phyloP scores from a whole-genome alignment of 139 green algal genomes.

The Chlorella vulgaris region DNA sequence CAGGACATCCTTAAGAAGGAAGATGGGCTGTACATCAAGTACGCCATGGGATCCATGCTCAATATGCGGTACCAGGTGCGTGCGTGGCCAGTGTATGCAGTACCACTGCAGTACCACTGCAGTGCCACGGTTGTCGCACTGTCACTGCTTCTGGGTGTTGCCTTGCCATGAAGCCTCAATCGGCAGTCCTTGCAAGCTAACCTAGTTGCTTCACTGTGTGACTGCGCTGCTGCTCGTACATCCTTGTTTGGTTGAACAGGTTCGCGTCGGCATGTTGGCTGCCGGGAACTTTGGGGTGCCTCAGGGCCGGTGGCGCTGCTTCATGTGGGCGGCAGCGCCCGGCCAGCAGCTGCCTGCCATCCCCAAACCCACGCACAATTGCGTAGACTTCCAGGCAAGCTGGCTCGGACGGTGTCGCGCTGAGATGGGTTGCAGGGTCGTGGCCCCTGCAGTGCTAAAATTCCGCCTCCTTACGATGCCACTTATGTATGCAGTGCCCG shows the following conservation, averaged over 20 bases:
- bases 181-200: too few relatives aligned
- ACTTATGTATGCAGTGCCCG: conserved; percentile 2
- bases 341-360: conserved; percentile 70
- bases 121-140: too few relatives aligned
- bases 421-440: too few relatives aligned
- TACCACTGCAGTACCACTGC: neutral
- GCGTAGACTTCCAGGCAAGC: conserved; percentile 18
- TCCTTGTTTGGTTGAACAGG: conserved; percentile 40
- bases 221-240: too few relatives aligned
- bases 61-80: conserved; percentile 58
- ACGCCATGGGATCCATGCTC: conserved; percentile 54
- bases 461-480: too few relatives aligned
- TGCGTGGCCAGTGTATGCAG: neutral
- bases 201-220: too few relatives aligned
- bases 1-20: conserved; percentile 76
- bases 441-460: too few relatives aligned
- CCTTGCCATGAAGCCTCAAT: neutral
- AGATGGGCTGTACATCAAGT: conserved; percentile 69
- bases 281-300: conserved; percentile 64
- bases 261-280: conserved; percentile 56
- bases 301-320: conserved; percentile 54
- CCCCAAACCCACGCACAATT: conserved; percentile 58
- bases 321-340: conserved; percentile 64
- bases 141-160: neutral
- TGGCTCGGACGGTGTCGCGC: too few relatives aligned